Percentiles rank a stretch among this genome's conserved stretches.
Conservation (phyloP, 2,329 filamentous ascomycete genomes). For the Penicillium expansum region DNA sequence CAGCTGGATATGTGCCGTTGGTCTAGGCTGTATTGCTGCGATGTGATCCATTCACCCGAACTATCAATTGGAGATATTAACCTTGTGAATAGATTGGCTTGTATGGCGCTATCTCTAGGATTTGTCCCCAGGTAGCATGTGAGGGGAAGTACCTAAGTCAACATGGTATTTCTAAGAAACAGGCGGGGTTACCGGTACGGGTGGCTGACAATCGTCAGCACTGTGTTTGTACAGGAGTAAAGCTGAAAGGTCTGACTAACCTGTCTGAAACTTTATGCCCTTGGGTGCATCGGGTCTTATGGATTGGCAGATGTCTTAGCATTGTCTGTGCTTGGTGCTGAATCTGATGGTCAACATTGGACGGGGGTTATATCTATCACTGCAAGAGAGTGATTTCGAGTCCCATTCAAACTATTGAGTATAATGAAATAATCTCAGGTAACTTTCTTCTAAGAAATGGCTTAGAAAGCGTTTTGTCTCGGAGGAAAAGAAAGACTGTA, state of each 20-base stretch:
- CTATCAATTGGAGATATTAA: neutral
- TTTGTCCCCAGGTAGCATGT: neutral
- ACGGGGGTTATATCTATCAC: no score
- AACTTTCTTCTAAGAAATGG: neutral
- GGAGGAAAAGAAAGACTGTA: neutral
- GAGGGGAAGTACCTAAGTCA: neutral
- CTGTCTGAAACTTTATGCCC: neutral
- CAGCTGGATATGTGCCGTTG: constrained; percentile 1
- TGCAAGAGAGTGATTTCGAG: neutral
- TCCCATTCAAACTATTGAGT: neutral
- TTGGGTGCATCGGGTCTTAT: neutral
- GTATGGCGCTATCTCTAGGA: neutral
- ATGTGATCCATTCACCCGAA: neutral
- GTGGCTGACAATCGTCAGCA: constrained; percentile 20
- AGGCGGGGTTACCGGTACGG: neutral
- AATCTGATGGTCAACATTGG: neutral
- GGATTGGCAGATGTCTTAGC: neutral
- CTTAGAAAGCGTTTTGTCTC: neutral
- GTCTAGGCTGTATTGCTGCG: neutral
- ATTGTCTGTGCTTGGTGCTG: neutral
- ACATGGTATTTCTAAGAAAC: neutral
- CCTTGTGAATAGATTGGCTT: neutral
- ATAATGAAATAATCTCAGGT: neutral
- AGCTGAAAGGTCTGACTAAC: neutral
- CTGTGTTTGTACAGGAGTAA: constrained; percentile 17